Conservation (phyloP, 2,329 filamentous ascomycete species). For the Huntiella savannae region DNA sequence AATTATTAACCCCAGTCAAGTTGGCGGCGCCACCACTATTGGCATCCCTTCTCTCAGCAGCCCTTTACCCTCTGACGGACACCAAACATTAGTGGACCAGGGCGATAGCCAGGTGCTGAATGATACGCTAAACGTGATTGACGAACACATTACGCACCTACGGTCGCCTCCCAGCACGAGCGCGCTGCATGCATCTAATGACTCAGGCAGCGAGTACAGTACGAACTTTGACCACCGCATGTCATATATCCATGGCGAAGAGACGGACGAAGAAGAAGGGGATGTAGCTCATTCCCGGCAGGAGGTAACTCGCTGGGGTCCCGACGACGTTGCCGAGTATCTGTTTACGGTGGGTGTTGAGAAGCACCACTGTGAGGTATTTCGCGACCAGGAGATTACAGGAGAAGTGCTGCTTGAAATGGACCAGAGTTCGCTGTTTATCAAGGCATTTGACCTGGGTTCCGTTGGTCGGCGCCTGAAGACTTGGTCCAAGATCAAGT, state of each 20-base stretch:
- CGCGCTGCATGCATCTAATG: slow-evolving; percentile 31
- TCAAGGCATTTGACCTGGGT: slow-evolving; percentile 87
- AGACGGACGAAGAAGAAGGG: slow-evolving; percentile 92
- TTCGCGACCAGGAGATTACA: slow-evolving; percentile 85
- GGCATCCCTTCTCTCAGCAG: slow-evolving; percentile 15
- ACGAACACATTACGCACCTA: slow-evolving; percentile 89
- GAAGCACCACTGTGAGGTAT: slow-evolving; percentile 78
- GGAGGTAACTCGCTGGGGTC: slow-evolving; percentile 64
- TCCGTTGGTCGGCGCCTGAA: slow-evolving; percentile 77
- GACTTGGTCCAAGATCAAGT: slow-evolving; percentile 93
- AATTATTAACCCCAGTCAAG: slow-evolving; percentile 15
- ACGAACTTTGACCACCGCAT: slow-evolving; percentile 55
- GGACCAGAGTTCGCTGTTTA: slow-evolving; percentile 86
- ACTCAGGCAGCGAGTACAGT: slow-evolving; percentile 84
- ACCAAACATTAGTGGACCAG: background rate
- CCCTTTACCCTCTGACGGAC: slow-evolving; percentile 19
- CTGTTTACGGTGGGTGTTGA: slow-evolving; percentile 74
- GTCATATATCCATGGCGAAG: slow-evolving; percentile 84
- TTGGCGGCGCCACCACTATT: slow-evolving; percentile 14
- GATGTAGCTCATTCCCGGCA: slow-evolving; percentile 44
- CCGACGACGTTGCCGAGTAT: slow-evolving; percentile 72
- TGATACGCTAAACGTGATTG: slow-evolving; percentile 86
- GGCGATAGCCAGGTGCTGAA: slow-evolving; percentile 60
- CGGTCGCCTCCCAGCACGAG: slow-evolving; percentile 34
- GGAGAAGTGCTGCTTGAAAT: slow-evolving; percentile 85